Conservation (phyloP, 768 basidiomycete species). For the Dioszegia aurantiaca region DNA sequence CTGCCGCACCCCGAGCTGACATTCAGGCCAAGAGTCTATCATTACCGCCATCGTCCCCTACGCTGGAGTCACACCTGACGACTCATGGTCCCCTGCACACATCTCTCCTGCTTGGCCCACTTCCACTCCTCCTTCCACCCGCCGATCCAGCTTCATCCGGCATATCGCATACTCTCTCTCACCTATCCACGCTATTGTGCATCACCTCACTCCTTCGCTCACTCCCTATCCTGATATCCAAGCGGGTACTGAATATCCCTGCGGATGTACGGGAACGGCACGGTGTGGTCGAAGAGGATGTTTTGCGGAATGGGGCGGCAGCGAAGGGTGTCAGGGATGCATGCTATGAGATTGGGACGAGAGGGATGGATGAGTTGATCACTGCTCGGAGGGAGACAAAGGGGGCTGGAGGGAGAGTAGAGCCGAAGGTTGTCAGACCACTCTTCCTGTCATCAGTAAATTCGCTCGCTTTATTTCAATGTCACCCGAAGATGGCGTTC, state of each 20-base stretch:
- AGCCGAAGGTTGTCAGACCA: slow-evolving; percentile 40
- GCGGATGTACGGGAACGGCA: slow-evolving; percentile 39
- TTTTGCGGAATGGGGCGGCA: slow-evolving; percentile 59
- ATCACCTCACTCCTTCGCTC: slow-evolving; percentile 44
- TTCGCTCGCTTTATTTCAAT: neutral
- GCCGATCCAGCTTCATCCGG: slow-evolving; percentile 35
- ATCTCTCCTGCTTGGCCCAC: slow-evolving; percentile 46
- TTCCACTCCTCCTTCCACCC: slow-evolving; percentile 48
- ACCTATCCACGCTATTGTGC: slow-evolving; percentile 46
- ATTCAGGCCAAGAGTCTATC: slow-evolving; percentile 22
- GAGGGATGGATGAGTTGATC: slow-evolving; percentile 52
- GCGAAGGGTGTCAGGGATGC: slow-evolving; percentile 46
- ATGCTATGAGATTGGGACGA: slow-evolving; percentile 46
- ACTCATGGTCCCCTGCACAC: slow-evolving; percentile 40
- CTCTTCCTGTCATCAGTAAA: slow-evolving; percentile 47
- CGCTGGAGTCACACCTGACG: slow-evolving; percentile 40
- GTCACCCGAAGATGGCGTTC: neutral
- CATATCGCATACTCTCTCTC: slow-evolving; percentile 48
- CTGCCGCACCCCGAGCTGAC: slow-evolving; percentile 13
- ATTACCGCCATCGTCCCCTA: slow-evolving; percentile 29
- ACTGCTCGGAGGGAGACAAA: slow-evolving; percentile 50
- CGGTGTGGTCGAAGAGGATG: slow-evolving; percentile 47
- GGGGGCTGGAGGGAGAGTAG: slow-evolving; percentile 36
- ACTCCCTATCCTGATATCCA: slow-evolving; percentile 39
- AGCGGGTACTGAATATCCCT: slow-evolving; percentile 43